Evolutionary conservation across 2,329 filamentous ascomycete genomes (phyloP), one percentile per base, ranked within the genome.

Genomic region (Fusarium duplospermum): DNA sequence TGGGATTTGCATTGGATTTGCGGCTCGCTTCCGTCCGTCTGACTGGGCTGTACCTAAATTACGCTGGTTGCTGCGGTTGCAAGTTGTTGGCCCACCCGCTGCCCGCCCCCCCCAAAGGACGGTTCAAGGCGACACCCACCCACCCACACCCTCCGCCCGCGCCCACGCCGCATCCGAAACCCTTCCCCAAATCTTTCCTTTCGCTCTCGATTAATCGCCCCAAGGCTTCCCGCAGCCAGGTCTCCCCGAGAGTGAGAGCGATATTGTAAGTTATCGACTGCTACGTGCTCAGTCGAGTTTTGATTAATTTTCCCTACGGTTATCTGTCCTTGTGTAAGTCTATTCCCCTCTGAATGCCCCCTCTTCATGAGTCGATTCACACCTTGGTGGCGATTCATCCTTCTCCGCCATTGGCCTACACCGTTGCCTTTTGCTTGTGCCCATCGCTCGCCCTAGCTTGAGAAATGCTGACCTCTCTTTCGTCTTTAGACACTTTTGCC

Each of bases 311-410:
- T 68, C 27, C 20, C 40, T 66, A 61, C 40, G 54, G 62, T 69
- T 73, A 64, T 64, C 66, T 66, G 62, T 69, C 62, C 63, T 73
- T 72, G 73, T 76, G 73, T 76, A 74, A 76, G 73, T 76, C 68
- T 42, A 57, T 54, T 62, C 40, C 40, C 6, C 6, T 38, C 40
- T 45, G 33, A 36, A 60, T 59, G 58, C 16, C 52, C 31, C 33
- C 60, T 69, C 54, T 67, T 54, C 66, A 70, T 66, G 71, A 74
- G 67, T 71, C 63, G 71, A 71, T 59, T 73, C 62, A 50, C 52
- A 11, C 63, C 54, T 73, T 78, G 78, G 76, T 78, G 77, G 75
- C 78, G 81, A 82, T 82, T 78, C 82, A 80, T 80, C 63, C 61
- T 47, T 67, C 67, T 58, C 67, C 69, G 60, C 69, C 70, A 78